Percentiles rank a stretch among this genome's conserved stretches.
Evolutionary conservation across 2,329 filamentous ascomycete species (phyloP).

Genomic region (Talaromyces sp.): DNA sequence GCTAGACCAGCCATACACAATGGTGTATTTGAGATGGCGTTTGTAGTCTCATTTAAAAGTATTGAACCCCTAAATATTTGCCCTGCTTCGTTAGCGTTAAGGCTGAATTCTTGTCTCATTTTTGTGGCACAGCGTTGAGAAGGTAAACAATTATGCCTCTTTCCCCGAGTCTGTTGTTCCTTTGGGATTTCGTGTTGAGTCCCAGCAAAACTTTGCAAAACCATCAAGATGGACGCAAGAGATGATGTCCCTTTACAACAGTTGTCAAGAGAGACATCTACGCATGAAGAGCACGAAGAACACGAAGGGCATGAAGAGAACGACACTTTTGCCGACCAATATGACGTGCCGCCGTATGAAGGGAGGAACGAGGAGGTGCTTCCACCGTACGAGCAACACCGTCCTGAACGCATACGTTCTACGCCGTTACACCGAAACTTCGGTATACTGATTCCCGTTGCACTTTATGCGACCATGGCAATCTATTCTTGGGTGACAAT

Average conservation of each 20-base stretch:
- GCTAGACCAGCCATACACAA: not conserved
- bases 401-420: not conserved
- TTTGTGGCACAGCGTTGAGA: not conserved
- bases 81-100: not conserved
- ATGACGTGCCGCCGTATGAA: conserved; percentile 10
- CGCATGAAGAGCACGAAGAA: not conserved
- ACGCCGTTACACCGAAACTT: conserved; percentile 3
- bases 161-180: not conserved
- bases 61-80: not conserved
- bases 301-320: not conserved
- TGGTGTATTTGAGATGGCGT: not conserved
- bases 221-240: conserved; percentile 3
- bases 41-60: not conserved
- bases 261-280: not conserved
- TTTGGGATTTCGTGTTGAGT: not conserved
- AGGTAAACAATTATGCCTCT: not conserved
- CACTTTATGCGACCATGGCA: conserved; percentile 2
- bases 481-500: conserved; percentile 12
- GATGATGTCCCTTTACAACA: not conserved
- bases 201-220: not conserved
- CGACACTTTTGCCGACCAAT: not conserved
- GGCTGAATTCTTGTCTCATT: not conserved
- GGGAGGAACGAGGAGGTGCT: not conserved
- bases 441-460: conserved; percentile 3
- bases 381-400: conserved; percentile 11